Evolutionary conservation across 2,329 filamentous ascomycete species (phyloP).

Genomic region (Fusarium setosum): DNA sequence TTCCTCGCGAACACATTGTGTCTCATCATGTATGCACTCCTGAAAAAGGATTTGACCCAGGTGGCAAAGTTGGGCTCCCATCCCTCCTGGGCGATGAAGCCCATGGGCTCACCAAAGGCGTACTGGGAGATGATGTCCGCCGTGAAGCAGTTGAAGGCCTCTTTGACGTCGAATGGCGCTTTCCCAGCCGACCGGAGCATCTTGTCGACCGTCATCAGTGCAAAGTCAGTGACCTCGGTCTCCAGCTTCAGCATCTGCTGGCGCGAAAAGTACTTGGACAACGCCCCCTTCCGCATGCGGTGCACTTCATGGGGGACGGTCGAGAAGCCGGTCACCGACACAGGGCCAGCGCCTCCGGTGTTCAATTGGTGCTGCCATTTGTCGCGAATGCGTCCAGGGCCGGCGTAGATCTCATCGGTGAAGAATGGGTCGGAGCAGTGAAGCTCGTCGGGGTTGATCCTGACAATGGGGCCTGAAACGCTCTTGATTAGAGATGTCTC

Average conservation of each 20-base stretch:
- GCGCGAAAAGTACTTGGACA: conserved; percentile 50
- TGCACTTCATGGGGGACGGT: conserved; percentile 47
- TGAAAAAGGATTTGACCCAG: conserved; percentile 47
- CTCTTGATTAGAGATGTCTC: background rate
- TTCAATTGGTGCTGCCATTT: conserved; percentile 37
- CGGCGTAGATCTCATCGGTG: conserved; percentile 52
- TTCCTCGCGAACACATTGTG: conserved; percentile 45
- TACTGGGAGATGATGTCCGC: conserved; percentile 53
- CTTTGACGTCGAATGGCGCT: conserved; percentile 47
- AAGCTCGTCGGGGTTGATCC: conserved; percentile 54
- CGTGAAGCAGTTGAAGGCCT: conserved; percentile 53
- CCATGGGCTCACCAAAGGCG: conserved; percentile 51
- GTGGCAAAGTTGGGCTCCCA: conserved; percentile 53
- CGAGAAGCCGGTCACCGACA: conserved; percentile 23
- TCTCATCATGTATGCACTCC: conserved; percentile 48
- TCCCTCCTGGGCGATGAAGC: conserved; percentile 41
- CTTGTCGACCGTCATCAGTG: conserved; percentile 43
- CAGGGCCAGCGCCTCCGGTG: conserved; percentile 15
- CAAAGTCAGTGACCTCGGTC: conserved; percentile 39
- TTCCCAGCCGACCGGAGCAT: conserved; percentile 41
- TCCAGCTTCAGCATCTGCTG: conserved; percentile 45
- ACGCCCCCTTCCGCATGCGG: conserved; percentile 43
- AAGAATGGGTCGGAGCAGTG: conserved; percentile 52
- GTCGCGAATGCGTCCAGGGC: conserved; percentile 41
- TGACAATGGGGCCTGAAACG: conserved; percentile 48